Evolutionary conservation across 306 rosid species (phyloP), one percentile per base, ranked within the genome.

Genomic region (Parietaria judaica): DNA sequence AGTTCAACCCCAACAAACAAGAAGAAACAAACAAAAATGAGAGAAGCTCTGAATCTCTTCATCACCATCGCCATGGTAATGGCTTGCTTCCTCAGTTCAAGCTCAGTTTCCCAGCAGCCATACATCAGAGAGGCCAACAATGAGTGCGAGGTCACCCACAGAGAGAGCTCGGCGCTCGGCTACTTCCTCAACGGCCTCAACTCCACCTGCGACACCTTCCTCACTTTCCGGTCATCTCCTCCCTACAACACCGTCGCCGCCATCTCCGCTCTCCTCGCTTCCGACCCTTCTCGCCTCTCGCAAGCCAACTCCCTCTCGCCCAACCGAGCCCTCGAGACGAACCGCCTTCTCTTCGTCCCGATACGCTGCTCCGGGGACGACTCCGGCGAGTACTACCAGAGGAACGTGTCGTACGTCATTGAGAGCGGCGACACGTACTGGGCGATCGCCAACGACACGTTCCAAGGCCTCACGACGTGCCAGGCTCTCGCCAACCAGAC

Each of bases 401-500:
- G 80, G 23, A 92, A 88, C 80, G 71, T 82, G 16, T 51, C 81
- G 71, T 81, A 84, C 58, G 64, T 65, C 6, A 54, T 76, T 9
- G 79, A 64, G 3, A 11, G 6, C 9, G 6, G 60, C 3, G 95
- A 86, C 17, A 73, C 58, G 3, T 64, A 46, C 5, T 56, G 80
- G 0, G 0, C 17, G 13, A 58, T 82, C 65, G 95, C 90, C 1
- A 84, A 66, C 69, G 70, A 72, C 45, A 75, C 80, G 56, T 89
- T 82, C 35, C 84, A 88, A 73, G 95, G 90, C 23, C 86, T 92
- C 53, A 72, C 95, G 3, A 86, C 94, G 1, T 92, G 98, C 47
- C 98, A 88, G 72, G 78, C 96, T 51, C 39, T 92, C 58, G 3
- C 23, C 56, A 1, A 73, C n/a, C 76, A 92, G 53, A 84, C 74